Base-by-base conservation (phyloP, 2,329 filamentous ascomycete species). In the Xylogone sp. region DNA sequence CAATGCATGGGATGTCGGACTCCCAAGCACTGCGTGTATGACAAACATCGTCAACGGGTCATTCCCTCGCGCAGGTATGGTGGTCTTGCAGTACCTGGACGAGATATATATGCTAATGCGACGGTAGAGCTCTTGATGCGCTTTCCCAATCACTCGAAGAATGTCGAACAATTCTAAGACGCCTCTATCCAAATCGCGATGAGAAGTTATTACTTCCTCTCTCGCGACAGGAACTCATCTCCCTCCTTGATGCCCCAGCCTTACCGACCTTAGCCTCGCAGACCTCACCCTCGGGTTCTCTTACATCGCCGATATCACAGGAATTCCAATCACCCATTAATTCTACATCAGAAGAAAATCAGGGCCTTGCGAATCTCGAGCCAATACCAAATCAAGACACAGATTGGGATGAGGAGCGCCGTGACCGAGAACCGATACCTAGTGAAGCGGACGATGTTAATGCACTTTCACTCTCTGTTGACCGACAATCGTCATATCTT, bases 1-100 rank as follows among this genome's bases (percentile, higher is more conserved):
- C 88, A 91, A 65, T 94, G 89, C 66, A 79, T 88, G 52, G 91
- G 88, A 68, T 92, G 90, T 65, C 83, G 89, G 51, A 87, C 88
- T 56, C 86, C 87, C 3, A 88, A 91, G 66, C 77, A 83, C 50
- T 93, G 89, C 65, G 84, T 86, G 62, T 93, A 93, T 68, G 86
- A 90, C 59, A 90, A 92, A 70, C 88, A 90, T 57, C 79, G 87
- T 16, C 86, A 89, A 67, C 76, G 87, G 54, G 82, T 89, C 9
- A 85, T 90, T 52, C 88, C 88, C 1, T 92, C 88, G 8, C 81
- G 87, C 68, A 91, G 89, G 86, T 87, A 73, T 69, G 82, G 42
- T 49, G 34, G 27, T 51, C 48, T 47, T 44, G 48, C n/a, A n/a
- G n/a, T 20, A 27, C n/a, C 43, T 45, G 53, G 46, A 48, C 39